Evolutionary conservation across 192 early-diverging fungal species (phyloP), one percentile per base, ranked within the genome.

Genomic region (Coemansia sp.): DNA sequence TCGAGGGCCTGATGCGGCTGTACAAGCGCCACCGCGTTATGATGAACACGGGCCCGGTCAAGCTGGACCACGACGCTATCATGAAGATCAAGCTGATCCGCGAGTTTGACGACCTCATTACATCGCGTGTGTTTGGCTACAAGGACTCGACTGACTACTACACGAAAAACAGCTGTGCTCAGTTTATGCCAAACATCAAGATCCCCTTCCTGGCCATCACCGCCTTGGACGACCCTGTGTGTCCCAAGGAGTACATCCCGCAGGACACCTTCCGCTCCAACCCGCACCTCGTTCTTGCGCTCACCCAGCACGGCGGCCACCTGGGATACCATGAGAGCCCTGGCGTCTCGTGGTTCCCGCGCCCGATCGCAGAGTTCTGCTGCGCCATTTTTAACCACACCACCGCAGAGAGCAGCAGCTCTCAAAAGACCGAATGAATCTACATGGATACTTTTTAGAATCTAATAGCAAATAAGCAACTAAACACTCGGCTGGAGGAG

Each of bases 211-310:
- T 98, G n/a, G 85, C 91, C 47, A 68, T 95, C 29, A 84, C 83
- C 17, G 85, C 93, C 38, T 41, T 87, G 59, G 92, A 95, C 73
- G 95, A 98, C 65, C 95, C 95, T n/a, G 85, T 98, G 60, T 84
- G 85, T 13, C 68, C 72, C 2, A 42, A 54, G 5, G 67, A 84
- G 37, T 77, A 78, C 17, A 80, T 93, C 5, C 95, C 95, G 8
- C 72, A 61, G 23, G 79, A 87, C 44, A 86, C 89, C 37, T 80
- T 85, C 50, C 64, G 62, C 46, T 60, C 67, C 8, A 98, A 98
- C 58, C 91, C 92, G 25, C 71, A 87, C 64, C 72, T 90, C 24
- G 37, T 94, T 0, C 64, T 98, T 20, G 92, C 87, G 2, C 79
- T 83, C 5, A 98, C 95, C 3, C 50, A 60, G 11, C 72, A 79